A percentile compares a stretch with the other conserved stretches of the same genome.
These are phyloP conservation scores for Paraconiothyrium brasiliense DNA, from an alignment of 2,329 filamentous ascomycete species.

Conservation along the genomic window DNA sequence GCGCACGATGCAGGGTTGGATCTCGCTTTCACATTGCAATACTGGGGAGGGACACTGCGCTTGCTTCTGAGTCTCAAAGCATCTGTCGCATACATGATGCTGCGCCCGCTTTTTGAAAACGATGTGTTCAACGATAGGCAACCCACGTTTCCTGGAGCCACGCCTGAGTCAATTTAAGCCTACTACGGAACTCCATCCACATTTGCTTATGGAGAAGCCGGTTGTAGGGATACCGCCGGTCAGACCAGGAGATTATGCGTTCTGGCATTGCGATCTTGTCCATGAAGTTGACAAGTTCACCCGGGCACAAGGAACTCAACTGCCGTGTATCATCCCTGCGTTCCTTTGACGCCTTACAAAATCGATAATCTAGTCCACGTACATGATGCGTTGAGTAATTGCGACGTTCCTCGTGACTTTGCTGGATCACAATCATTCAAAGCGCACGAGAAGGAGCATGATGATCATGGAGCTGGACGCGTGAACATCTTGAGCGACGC, in stretches of 20 bases:
- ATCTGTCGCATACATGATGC: slow-evolving; percentile 31
- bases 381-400: slow-evolving; percentile 22
- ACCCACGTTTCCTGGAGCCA: slow-evolving; percentile 19
- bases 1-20: slow-evolving; percentile 28
- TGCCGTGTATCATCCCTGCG: slow-evolving; percentile 34
- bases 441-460: slow-evolving; percentile 17
- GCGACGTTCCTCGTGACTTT: slow-evolving; percentile 25
- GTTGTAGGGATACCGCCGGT: slow-evolving; percentile 31
- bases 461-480: slow-evolving; percentile 21
- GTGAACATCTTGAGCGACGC: slow-evolving; percentile 26
- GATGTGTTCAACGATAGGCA: slow-evolving; percentile 24
- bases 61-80: slow-evolving; percentile 28
- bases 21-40: slow-evolving; percentile 27
- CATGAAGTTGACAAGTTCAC: slow-evolving; percentile 33
- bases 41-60: slow-evolving; percentile 26
- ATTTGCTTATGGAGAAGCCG: slow-evolving; percentile 26
- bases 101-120: slow-evolving; percentile 31
- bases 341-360: slow-evolving; percentile 30
- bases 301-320: slow-evolving; percentile 30
- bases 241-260: slow-evolving; percentile 34
- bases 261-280: slow-evolving; percentile 37
- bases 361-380: slow-evolving; percentile 23
- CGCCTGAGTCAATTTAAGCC: slow-evolving; percentile 16
- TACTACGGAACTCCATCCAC: slow-evolving; percentile 22
- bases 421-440: slow-evolving; percentile 2